Base-by-base conservation (phyloP, 192 early-diverging fungal species). In the Umbelopsis isabellina region DNA sequence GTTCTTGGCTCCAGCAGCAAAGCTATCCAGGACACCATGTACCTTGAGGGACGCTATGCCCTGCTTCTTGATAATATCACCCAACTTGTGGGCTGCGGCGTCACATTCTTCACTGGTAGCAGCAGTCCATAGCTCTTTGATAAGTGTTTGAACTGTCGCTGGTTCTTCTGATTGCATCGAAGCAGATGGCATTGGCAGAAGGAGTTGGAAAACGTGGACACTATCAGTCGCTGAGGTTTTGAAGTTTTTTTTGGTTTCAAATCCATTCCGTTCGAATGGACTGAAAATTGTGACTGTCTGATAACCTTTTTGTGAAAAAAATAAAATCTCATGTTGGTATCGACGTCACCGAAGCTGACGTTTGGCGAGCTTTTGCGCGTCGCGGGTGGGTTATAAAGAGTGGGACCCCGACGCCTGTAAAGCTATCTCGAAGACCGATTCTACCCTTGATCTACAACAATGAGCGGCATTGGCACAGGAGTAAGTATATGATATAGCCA, bases 391-490 rank as follows among this genome's bases (percentile, higher is more conserved):
- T 25, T 25, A 35, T 35, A 35, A 61, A 61, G 25, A 25, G 30
- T 27, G 55, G 15, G 55, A 61, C 55, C 55, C 55, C 55, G 55
- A 61, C 55, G 55, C 55, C 18, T 25, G 21, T 25, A 8, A 35
- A 30, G 16, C 25, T 35, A 61, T 61, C 55, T 61, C 55, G 55
- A 61, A 61, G 55, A 61, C 55, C 8, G 5, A 35, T 61, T 35
- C 55, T 61, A 61, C 55, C 25, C 18, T 61, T 61, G 55, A 61
- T 61, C 53, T 61, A 35, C 44, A 61, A 72, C 10, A 61, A 95
- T 96, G 94, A 92, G 89, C 65, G 94, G 93, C 65, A 94, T 96
- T 81, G 94, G 93, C 75, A 94, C 94, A 75, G 94, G 94, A 55
- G 94, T 94, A 92, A 78, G 68, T 68, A 21, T n/a, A 22, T 15